Base-by-base conservation (phyloP, 805 yeast species). In the Komagataella ulmi region DNA sequence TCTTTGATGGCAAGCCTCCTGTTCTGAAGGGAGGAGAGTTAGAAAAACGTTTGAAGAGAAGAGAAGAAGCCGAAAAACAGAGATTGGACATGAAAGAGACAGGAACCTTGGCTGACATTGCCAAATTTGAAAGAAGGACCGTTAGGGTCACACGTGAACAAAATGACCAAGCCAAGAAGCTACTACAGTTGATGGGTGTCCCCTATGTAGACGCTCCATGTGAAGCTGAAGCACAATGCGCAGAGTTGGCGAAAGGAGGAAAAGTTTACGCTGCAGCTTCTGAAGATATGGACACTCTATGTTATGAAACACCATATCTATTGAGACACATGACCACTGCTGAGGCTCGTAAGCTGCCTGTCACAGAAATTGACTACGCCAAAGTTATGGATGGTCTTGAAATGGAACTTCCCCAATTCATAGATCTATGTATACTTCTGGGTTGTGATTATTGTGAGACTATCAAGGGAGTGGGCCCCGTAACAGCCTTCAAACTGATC, bases 201-300 rank as follows among this genome's bases (percentile, higher is more conserved):
- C 99, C 99, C 1, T 87, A 72, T 59, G 85, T 93, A 4, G 81
- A 80, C 51, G 98, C 99, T 0, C 99, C 99, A 1, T 84, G 97
- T 64, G 99, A 93, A 67, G 99, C 99, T 1, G 99, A 93, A 65
- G 96, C 99, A 0, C 98, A 93, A 61, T 93, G 99, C 72, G 98
- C 99, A 0, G 93, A 81, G 56, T 69, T 93, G 49, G 97, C 97
- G 3, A 78, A 81, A 53, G 78, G 80, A 10, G 97, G 96, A 1
- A 89, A 88, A 62, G 98, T 91, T 0, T 93, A 83, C 63, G 99
- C 96, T 7, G 96, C 98, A 2, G 99, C 97, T 1, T 85, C 96
- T 5, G 99, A 93, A 65, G 99, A 93, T 79, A 93, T 93, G 99
- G 99, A 93, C 68, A 93, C 99, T 1, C 66, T 93, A 52, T 93